Evolutionary conservation across 306 rosid species (phyloP).

Genomic region (Datisca glomerata): DNA sequence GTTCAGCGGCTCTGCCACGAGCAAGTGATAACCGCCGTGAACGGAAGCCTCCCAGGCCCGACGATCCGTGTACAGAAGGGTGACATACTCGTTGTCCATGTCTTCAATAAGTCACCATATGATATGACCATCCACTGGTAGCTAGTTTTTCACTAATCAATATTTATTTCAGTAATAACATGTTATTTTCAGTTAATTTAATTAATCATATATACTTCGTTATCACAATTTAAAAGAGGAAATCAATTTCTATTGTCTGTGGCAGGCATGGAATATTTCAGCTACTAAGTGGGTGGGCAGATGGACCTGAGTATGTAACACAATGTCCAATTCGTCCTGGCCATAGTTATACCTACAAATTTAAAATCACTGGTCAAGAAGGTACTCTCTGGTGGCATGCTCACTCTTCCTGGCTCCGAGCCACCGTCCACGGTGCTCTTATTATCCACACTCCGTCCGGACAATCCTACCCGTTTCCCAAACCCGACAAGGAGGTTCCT

Average conservation of each 20-base stretch:
- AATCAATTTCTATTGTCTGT: too few species aligned
- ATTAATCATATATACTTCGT: too few species aligned
- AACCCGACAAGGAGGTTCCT: slow-evolving; percentile 35
- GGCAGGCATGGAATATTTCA: slow-evolving; percentile 72
- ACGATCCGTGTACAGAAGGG: slow-evolving; percentile 26
- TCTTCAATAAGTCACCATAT: slow-evolving; percentile 37
- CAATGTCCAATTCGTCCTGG: slow-evolving; percentile 54
- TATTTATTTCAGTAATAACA: too few species aligned
- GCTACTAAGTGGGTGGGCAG: slow-evolving; percentile 46
- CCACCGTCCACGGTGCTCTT: slow-evolving; percentile 54
- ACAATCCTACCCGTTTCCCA: slow-evolving; percentile 22
- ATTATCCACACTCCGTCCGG: slow-evolving; percentile 30
- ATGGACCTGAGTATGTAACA: slow-evolving; percentile 54
- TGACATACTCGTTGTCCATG: slow-evolving; percentile 38
- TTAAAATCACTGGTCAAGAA: slow-evolving; percentile 44
- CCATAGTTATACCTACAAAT: slow-evolving; percentile 30
- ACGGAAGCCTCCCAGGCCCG: slow-evolving; percentile 42
- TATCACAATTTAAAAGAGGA: too few species aligned
- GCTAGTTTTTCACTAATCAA: not conserved
- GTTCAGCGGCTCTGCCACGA: slow-evolving; percentile 24
- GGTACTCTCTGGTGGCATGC: slow-evolving; percentile 90
- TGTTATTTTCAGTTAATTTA: too few species aligned
- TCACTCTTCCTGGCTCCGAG: slow-evolving; percentile 42
- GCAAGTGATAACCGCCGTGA: slow-evolving; percentile 37
- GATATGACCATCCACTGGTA: slow-evolving; percentile 51